Percentiles rank a stretch among this genome's conserved stretches.
Evolutionary conservation across 2,329 filamentous ascomycete genomes (phyloP).

Genomic region (Rutstroemia sydowiana): DNA sequence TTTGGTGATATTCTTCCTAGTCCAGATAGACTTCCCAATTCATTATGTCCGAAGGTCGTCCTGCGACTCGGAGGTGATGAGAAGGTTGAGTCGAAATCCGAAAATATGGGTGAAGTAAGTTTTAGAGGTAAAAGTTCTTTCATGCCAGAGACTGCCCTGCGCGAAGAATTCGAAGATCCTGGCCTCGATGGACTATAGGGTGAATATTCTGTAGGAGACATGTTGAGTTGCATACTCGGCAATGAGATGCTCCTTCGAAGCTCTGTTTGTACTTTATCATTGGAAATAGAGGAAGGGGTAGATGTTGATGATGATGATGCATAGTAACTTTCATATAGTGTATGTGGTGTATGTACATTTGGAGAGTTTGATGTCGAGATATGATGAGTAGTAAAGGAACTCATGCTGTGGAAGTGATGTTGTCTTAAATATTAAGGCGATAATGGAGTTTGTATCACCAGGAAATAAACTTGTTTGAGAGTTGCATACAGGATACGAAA

Average conservation of each 20-base stretch:
- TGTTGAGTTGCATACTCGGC: slow-evolving; percentile 7
- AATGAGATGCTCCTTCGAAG: slow-evolving; percentile 8
- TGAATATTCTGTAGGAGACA: slow-evolving; percentile 8
- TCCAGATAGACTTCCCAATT: not conserved
- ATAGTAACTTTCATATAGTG: slow-evolving; percentile 15
- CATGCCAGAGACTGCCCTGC: slow-evolving; percentile 24
- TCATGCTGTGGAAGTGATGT: slow-evolving; percentile 1
- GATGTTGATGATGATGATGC: no score
- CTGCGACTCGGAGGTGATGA: slow-evolving; percentile 2
- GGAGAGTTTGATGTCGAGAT: slow-evolving; percentile 3
- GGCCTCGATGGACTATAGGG: not conserved
- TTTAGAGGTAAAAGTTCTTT: slow-evolving; percentile 21
- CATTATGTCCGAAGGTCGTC: slow-evolving; percentile 4
- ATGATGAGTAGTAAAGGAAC: not conserved
- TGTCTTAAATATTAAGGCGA: slow-evolving; percentile 1
- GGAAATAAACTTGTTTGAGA: not conserved
- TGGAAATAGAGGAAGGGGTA: slow-evolving; percentile 4
- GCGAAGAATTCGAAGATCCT: slow-evolving; percentile 4
- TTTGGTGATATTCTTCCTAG: not conserved
- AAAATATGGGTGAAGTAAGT: slow-evolving; percentile 15
- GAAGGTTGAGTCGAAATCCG: not conserved
- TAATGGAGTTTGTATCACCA: not conserved
- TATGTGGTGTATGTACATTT: slow-evolving; percentile 10
- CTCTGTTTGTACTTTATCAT: slow-evolving; percentile 2
- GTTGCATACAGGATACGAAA: not conserved